Evolutionary conservation across 2,329 filamentous ascomycete species (phyloP), one percentile per base, ranked within the genome.

Genomic region (Pseudogymnoascus sp.): DNA sequence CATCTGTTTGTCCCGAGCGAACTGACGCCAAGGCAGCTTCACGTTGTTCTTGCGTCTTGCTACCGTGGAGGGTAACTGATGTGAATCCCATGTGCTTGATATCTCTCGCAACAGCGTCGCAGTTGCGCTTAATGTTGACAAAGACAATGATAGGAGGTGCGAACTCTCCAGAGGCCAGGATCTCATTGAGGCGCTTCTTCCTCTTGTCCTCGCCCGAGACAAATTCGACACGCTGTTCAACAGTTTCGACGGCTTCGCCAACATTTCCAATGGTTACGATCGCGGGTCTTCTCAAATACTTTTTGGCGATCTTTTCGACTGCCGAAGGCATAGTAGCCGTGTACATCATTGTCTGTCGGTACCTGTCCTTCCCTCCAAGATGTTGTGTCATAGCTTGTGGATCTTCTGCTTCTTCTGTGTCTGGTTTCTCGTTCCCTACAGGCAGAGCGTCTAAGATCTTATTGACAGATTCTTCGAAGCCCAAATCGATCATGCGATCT

Each of bases 331-430:
- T 99, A 26, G 94, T 99, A 59, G 94, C 94, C 65, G 94, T 97
- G 83, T 97, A 99, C 94, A 99, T 99, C 94, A 99, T 99, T 0
- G 94, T 99, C 74, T 99, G 92, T 61, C 94, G 81, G 76, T 97
- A 97, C 19, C 88, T 82, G 68, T 91, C 87, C 65, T 84, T 84
- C 15, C 84, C 84, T 59, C 86, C 85, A 1, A 95, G 76, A 67
- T 88, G 88, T 61, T 83, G 81, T 67, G 85, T 86, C 92, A 97
- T 97, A n/a, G 86, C 84, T 60, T 82, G 78, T 0, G 89, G 79
- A 70, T 97, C 83, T 73, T 99, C 94, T 5, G 94, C 94, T 59
- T 89, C 90, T 10, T 97, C 92, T 0, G 83, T 88, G 73, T 99
- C 94, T 0, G 94, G 94, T 73, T 97, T 99, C 73, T 96, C 90